These are phyloP conservation scores for Colletotrichum orchidophilum DNA, from an alignment of 2,329 filamentous ascomycete genomes.

Conservation along the genomic window DNA sequence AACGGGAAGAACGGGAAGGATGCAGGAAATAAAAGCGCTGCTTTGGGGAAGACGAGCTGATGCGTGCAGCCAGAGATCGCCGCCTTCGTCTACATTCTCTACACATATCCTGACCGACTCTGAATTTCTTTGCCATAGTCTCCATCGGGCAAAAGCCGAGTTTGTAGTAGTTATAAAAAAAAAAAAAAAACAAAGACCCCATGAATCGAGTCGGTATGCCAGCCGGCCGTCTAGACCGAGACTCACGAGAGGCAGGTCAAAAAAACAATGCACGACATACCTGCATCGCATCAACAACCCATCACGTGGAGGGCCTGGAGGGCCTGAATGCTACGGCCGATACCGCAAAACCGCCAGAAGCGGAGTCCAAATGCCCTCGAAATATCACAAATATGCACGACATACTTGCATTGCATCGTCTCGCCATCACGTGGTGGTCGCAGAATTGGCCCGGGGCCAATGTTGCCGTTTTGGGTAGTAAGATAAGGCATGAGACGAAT, in stretches of 20 bases:
- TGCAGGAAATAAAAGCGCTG: not conserved
- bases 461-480: constrained; percentile 12
- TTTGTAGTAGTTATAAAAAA: too few species aligned
- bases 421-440: constrained; percentile 29
- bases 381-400: constrained; percentile 34
- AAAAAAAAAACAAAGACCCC: not conserved
- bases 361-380: constrained; percentile 24
- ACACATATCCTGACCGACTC: not conserved
- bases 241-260: not conserved
- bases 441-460: constrained; percentile 23
- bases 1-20: too few species aligned
- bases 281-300: constrained; percentile 16
- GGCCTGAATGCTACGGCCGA: not conserved
- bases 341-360: not conserved
- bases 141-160: not conserved
- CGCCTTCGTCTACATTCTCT: not conserved
- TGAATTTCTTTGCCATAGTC: not conserved
- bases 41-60: not conserved
- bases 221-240: not conserved
- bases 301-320: constrained; percentile 26
- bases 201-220: too few species aligned
- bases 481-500: constrained; percentile 11
- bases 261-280: constrained; percentile 26
- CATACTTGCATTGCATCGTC: constrained; percentile 30
- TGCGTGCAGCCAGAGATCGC: not conserved